Base-by-base conservation (phyloP, 1,139 yeast genomes). In the Yamadazyma taylorii region DNA sequence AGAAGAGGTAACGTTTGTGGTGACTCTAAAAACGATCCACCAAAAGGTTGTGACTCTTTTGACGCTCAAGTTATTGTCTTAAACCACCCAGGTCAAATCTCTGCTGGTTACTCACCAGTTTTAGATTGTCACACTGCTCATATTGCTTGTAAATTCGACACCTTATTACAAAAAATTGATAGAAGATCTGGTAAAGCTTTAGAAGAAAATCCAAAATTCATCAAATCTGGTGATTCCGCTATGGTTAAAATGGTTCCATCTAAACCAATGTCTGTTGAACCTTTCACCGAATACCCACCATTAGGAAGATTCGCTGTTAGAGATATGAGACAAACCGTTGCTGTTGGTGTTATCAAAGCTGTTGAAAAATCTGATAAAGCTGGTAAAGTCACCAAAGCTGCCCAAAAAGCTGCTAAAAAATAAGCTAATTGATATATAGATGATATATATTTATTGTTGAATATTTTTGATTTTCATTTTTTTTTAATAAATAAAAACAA, bases 371-470 rank as follows among this genome's bases (percentile, higher is more conserved):
- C 94, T 55, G 94, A 84, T 78, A 81, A 79, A 77, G 87, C 88
- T 65, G 95, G 95, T 80, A 92, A 92, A 92, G 96, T 92, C 63
- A 92, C 98, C 92, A 92, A 92, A 90, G 95, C 98, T 75, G 97
- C 97, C 72, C 82, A 76, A 67, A 92, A 92, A 89, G 97, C 97
- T 75, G 84, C 85, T 70, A 90, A 89, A 90, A 88, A 90, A 83
- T 90, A 90, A 85, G 60, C 30, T 27, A 9, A 27, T 19, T 19
- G 21, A 19, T 19, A 19, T 6, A 19, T 19, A 19, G 5, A 19
- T 19, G 21, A 19, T 19, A 19, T 19, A 19, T 19, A 5, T 19
- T 19, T 19, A 19, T 19, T 19, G 21, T 19, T 19, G 21, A 19
- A 19, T 19, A n/a, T n/a, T n/a, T 19, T 19, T 19, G 21, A 19